A percentile compares a stretch with the other conserved stretches of the same genome.
Evolutionary conservation across 495 filamentous ascomycete species (phyloP).

Genomic region (Aspergillus steynii): DNA sequence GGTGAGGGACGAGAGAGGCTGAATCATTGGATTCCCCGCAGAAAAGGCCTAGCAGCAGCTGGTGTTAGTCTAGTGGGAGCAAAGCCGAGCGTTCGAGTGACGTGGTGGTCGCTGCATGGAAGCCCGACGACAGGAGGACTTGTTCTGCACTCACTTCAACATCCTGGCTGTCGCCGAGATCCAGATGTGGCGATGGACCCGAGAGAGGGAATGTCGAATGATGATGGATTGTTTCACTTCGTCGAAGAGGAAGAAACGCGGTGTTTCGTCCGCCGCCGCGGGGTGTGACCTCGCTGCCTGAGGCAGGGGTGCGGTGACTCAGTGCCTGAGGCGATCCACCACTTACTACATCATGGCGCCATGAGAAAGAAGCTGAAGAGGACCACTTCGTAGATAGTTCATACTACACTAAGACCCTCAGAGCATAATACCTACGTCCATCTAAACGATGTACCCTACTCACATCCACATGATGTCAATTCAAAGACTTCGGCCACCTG

Average conservation of each 20-base stretch:
- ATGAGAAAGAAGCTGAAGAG: neutral
- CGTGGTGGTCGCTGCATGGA: conserved; percentile 27
- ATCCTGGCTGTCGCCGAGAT: neutral
- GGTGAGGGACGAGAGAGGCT: conserved; percentile 22
- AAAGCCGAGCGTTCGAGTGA: conserved; percentile 10
- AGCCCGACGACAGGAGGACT: conserved; percentile 17
- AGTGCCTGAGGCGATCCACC: neutral
- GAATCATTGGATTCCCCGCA: conserved; percentile 18
- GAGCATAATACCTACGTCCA: neutral
- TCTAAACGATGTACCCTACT: neutral
- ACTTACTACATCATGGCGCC: neutral
- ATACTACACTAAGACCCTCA: too few species aligned
- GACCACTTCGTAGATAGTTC: too few species aligned
- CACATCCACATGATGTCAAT: neutral
- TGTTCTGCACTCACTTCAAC: neutral
- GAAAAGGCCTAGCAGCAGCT: conserved; percentile 6
- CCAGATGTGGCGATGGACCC: neutral
- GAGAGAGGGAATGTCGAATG: neutral
- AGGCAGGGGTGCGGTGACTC: neutral
- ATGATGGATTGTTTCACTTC: neutral
- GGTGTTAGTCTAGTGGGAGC: conserved; percentile 2
- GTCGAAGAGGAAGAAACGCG: neutral
- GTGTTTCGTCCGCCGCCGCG: neutral
- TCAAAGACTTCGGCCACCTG: neutral
- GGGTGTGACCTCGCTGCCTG: neutral